Percentiles rank a stretch among this genome's conserved stretches.
Evolutionary conservation across 2,329 filamentous ascomycete genomes (phyloP).

Genomic region (Paecilomyces niveus): DNA sequence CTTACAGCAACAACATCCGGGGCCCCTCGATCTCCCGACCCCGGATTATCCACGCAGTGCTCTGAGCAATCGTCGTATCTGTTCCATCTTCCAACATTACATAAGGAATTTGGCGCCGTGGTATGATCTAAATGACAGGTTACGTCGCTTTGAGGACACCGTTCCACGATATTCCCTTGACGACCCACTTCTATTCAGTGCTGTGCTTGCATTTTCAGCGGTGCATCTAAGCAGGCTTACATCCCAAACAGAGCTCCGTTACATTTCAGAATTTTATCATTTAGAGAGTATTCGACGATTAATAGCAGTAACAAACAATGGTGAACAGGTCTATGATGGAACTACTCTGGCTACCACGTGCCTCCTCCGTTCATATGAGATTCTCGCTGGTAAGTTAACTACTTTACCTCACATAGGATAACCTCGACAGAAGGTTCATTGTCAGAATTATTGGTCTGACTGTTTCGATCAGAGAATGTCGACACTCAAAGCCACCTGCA

Average conservation of each 20-base stretch:
- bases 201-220: slow-evolving; percentile 40
- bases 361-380: slow-evolving; percentile 44
- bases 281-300: slow-evolving; percentile 32
- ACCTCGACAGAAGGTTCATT: not conserved
- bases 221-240: slow-evolving; percentile 28
- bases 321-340: slow-evolving; percentile 26
- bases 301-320: slow-evolving; percentile 28
- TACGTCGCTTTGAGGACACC: slow-evolving; percentile 25
- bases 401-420: not conserved
- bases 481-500: slow-evolving; percentile 41
- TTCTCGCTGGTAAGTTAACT: slow-evolving; percentile 32
- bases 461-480: slow-evolving; percentile 22
- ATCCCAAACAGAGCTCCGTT: slow-evolving; percentile 10
- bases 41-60: slow-evolving; percentile 1
- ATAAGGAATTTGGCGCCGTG: slow-evolving; percentile 32
- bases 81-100: slow-evolving; percentile 34
- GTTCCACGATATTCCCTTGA: slow-evolving; percentile 33
- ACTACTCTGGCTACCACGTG: slow-evolving; percentile 42
- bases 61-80: slow-evolving; percentile 4
- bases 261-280: slow-evolving; percentile 35
- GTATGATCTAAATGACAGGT: slow-evolving; percentile 43
- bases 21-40: not conserved
- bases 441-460: not conserved
- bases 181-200: slow-evolving; percentile 37
- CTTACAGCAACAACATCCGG: too few species aligned